Evolutionary conservation across 83 land plant genomes (phyloP), one percentile per base, ranked within the genome.

Genomic region (Diphasiastrum complanatum): DNA sequence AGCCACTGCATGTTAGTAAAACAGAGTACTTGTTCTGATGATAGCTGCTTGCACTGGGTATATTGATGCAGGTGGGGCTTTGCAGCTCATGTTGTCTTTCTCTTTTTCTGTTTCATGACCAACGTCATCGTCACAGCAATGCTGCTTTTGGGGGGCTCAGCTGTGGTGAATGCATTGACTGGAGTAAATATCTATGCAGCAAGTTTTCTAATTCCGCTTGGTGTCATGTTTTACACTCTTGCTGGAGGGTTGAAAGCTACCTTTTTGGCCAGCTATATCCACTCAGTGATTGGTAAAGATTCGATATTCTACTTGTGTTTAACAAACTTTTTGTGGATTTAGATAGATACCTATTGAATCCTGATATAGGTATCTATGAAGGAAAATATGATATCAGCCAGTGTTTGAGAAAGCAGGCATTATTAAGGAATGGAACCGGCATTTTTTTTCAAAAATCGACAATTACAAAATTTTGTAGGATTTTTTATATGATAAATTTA

Each of bases 51-150:
- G n/a, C n/a, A n/a, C n/a, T n/a, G n/a, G n/a, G n/a, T n/a, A n/a
- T n/a, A n/a, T n/a, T n/a, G n/a, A 11, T 74, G 32, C 83, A 88
- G 96, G 53, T 92, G 97, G 97, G 97, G 97, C 19, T 65, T 78
- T 51, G 60, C 76, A 25, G 85, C 96, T 11, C 97, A 92, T 48
- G 27, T 85, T 3, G 96, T 92, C 14, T 92, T 88, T 64, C 96
- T 92, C 8, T 28, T 41, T 16, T 92, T 87, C 71, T 92, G 97
- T 75, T 83, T 92, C 71, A 22, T 79, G 80, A 92, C 97, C 30
- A 92, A 92, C 56, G 83, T 92, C 46, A 87, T 92, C 63, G 96
- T 92, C n/a, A 92, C 91, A 0, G 95, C 97, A 26, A 92, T 92
- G 97, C 80, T 88, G 28, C 85, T 92, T 6, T 80, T 92, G 26